Base-by-base conservation (phyloP, 2,329 filamentous ascomycete species). In the Teratosphaeriaceae sp. region DNA sequence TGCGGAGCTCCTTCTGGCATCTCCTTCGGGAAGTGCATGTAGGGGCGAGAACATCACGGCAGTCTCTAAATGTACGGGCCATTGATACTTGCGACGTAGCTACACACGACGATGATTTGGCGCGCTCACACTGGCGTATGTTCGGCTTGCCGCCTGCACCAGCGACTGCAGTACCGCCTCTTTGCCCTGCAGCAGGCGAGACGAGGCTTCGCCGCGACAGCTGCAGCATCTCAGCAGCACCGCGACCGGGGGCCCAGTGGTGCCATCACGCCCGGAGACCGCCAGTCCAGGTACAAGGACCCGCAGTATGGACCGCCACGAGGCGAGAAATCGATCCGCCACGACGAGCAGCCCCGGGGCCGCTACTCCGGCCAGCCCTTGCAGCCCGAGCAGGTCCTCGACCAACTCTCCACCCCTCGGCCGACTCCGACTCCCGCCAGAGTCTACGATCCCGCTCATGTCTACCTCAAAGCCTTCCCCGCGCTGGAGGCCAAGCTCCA, bases 361-460 rank as follows among this genome's bases (percentile, higher is more conserved):
- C 44, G 52, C 42, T 55, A 55, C 38, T 55, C 51, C 13, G 38
- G 52, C 15, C 39, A 33, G 26, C 38, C 48, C 36, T 40, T 56
- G 40, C 39, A 36, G 26, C 54, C 54, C 6, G 45, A 54, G 38
- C 41, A 53, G 34, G 40, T 54, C 16, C 40, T 55, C 38, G 29
- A 43, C 26, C 42, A 52, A 42, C 39, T 55, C 16, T 37, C 45
- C 12, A 26, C 8, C 24, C 22, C 7, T n/a, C 27, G 16, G 20
- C 19, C 5, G 5, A 29, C 4, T 20, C 12, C 37, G 20, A 6
- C 18, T 5, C 7, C 36, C 5, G 36, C 11, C 15, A 27, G 22
- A 27, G n/a, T 7, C 22, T n/a, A n/a, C n/a, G n/a, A n/a, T n/a
- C n/a, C n/a, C n/a, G n/a, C n/a, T n/a, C n/a, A n/a, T n/a, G n/a